Evolutionary conservation across 192 early-diverging fungal genomes (phyloP).

Genomic region (Globomyces pollinis-pini): DNA sequence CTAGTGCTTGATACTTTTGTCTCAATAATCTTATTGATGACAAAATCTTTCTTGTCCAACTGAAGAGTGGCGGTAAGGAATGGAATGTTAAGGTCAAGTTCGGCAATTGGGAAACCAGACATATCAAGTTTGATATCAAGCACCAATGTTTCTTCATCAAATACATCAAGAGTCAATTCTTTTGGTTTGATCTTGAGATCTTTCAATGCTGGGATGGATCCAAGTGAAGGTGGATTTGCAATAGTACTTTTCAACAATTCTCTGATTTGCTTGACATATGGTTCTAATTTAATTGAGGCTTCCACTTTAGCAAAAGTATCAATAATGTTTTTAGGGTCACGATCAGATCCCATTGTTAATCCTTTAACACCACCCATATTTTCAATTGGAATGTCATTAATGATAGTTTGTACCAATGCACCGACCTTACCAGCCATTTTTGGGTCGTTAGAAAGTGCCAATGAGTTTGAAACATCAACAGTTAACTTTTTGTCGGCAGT

Average conservation of each 20-base stretch:
- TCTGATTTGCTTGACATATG: not conserved
- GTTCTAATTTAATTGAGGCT: not conserved
- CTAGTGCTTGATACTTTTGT: too few species aligned
- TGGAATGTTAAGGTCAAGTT: slow-evolving; percentile 1
- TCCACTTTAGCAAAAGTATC: not conserved
- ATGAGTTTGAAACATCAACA: slow-evolving; percentile 12
- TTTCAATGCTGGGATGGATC: not conserved
- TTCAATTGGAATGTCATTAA: not conserved
- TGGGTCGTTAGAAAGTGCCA: slow-evolving; percentile 8
- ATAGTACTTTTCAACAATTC: not conserved
- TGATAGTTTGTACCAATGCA: slow-evolving; percentile 11
- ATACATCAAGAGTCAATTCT: not conserved
- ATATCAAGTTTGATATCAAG: not conserved
- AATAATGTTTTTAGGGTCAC: not conserved
- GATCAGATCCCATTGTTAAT: not conserved
- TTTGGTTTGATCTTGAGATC: not conserved
- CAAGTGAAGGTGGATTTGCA: not conserved
- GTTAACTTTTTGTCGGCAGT: slow-evolving; percentile 8
- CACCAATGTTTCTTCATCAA: slow-evolving; percentile 2
- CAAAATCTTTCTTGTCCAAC: not conserved
- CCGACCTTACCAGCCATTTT: slow-evolving; percentile 3
- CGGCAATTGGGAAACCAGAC: not conserved
- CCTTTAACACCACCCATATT: not conserved
- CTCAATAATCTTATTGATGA: not conserved
- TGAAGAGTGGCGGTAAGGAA: not conserved